phyloP scores from a whole-genome alignment of 2,329 filamentous ascomycete genomes.

The Exophiala phaeomuriformis region DNA sequence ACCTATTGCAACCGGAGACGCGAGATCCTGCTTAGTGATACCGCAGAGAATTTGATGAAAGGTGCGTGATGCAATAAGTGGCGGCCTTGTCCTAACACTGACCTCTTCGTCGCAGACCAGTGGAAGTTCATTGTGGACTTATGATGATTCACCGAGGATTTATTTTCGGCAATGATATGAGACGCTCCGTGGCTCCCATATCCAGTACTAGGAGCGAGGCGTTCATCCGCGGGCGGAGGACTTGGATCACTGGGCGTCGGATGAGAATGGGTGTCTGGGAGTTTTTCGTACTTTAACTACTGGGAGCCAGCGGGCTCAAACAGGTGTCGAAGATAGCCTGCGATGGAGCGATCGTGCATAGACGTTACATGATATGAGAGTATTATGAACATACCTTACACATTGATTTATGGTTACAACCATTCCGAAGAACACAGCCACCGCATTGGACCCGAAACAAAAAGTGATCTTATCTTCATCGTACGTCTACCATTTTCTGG shows the following conservation, averaged over 20 bases:
- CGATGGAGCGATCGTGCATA: too few relatives aligned
- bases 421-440: too few relatives aligned
- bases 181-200: neutral
- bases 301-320: neutral
- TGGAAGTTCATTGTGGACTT: constrained; percentile 43
- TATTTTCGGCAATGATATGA: neutral
- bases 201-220: constrained; percentile 10
- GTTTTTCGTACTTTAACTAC: neutral
- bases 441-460: too few relatives aligned
- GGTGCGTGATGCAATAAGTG: constrained; percentile 49
- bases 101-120: constrained; percentile 31
- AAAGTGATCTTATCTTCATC: too few relatives aligned
- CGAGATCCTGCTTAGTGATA: constrained; percentile 83
- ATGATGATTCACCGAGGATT: constrained; percentile 24
- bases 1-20: constrained; percentile 91
- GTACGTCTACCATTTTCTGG: too few relatives aligned
- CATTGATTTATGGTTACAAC: too few relatives aligned
- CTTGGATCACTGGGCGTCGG: constrained; percentile 2
- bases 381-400: too few relatives aligned
- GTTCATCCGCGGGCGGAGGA: constrained; percentile 7
- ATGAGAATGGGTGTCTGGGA: neutral
- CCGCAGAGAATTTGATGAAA: constrained; percentile 81
- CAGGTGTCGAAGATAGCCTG: neutral
- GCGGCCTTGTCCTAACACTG: neutral
- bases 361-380: too few relatives aligned